Evolutionary conservation across 1,284 basidiomycete species (phyloP).

Genomic region (Leccinum huronense): DNA sequence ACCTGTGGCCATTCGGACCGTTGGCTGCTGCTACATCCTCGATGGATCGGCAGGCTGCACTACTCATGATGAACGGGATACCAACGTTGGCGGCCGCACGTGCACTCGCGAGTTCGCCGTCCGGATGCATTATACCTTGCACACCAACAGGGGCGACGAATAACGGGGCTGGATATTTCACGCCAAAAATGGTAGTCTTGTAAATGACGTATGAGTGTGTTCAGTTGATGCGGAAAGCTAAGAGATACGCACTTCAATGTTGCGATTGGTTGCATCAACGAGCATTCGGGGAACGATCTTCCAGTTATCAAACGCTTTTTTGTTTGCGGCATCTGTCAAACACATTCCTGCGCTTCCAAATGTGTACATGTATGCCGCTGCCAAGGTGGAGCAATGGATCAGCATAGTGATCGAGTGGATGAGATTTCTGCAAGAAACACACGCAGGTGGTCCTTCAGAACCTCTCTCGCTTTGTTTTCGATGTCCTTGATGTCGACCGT

Average conservation of each 20-base stretch:
- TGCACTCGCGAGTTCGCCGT: conserved; percentile 57
- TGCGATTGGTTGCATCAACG: conserved; percentile 49
- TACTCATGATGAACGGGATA: conserved; percentile 57
- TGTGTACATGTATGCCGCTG: conserved; percentile 50
- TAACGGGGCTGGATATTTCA: conserved; percentile 47
- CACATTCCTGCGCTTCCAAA: conserved; percentile 48
- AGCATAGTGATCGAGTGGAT: not conserved
- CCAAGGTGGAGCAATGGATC: not conserved
- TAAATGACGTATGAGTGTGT: not conserved
- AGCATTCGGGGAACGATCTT: conserved; percentile 60
- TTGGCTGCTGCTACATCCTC: conserved; percentile 54
- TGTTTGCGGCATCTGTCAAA: conserved; percentile 44
- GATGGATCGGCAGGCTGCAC: conserved; percentile 53
- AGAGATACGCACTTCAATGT: conserved; percentile 42
- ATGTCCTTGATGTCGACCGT: conserved; percentile 53
- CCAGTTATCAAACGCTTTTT: conserved; percentile 45
- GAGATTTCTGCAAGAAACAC: conserved; percentile 12
- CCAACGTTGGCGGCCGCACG: conserved; percentile 51
- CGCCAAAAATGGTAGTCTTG: conserved; percentile 51
- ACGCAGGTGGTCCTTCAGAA: conserved; percentile 46
- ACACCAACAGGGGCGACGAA: conserved; percentile 58
- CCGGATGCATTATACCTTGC: conserved; percentile 53
- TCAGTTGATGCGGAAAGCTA: not conserved
- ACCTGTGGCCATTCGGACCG: conserved; percentile 42
- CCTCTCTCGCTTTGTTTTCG: conserved; percentile 50